Evolutionary conservation across 768 basidiomycete genomes (phyloP), one percentile per base, ranked within the genome.

Genomic region (Auriscalpium orientale): DNA sequence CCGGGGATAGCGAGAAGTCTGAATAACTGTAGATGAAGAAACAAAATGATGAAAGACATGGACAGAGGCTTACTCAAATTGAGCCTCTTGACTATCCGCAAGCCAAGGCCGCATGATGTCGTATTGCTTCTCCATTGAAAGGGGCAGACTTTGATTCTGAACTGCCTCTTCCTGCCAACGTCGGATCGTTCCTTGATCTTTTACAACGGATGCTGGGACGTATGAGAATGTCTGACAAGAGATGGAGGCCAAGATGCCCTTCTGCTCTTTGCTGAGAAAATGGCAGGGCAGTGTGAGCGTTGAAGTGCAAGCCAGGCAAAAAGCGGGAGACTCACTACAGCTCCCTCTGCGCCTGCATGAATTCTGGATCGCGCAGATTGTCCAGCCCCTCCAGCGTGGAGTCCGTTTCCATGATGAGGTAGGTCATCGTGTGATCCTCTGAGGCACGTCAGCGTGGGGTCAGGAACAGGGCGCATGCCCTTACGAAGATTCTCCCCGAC

Each of bases 401-500:
- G 18, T 61, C 54, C 8, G 59, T 53, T 33, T 64, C 63, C 33
- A 52, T 54, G 15, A 54, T 57, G 44, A 50, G 52, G 8, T 51
- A 46, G 16, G 46, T 45, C 16, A 37, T 56, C 15, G 60, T 40
- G 48, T 65, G 62, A 28, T 65, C 64, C 61, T 67, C 52, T 36
- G 63, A 56, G 28, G n/a, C 5, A 6, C 20, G 9, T 20, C 20
- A 34, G 13, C 13, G 12, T 11, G 8, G 13, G 13, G 9, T 37
- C 4, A 18, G 21, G 43, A 10, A 20, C 12, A 9, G 18, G 28
- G 35, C 15, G 3, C 8, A 6, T 43, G 22, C 5, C 67, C 70
- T 67, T 66, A 56, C 69, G 73, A 35, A 73, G 64, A 50, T 72
- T 74, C 57, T 74, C 70, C 16, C 71, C 68, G 4, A 70, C 72